Evolutionary conservation across 805 yeast genomes (phyloP), one percentile per base, ranked within the genome.

Genomic region (Clavispora fructus): DNA sequence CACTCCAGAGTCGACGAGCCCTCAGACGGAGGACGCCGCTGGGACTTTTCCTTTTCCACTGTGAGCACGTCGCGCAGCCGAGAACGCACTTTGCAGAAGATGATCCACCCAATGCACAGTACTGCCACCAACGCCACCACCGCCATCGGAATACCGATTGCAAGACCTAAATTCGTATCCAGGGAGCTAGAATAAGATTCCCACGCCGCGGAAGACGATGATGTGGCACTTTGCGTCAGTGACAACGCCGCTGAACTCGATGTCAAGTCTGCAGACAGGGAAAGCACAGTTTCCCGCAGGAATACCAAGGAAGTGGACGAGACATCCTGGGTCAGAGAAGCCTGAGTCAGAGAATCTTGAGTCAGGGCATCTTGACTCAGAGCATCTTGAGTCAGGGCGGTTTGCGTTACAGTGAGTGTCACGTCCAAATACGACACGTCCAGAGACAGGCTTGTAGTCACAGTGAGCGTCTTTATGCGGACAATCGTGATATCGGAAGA

Each of bases 141-240:
- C 14, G 65, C 68, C 41, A 63, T 50, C 27, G 65, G 68, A 42
- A 62, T 56, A 11, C 70, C 71, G 48, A 62, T 63, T 43, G 60
- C 68, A 63, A 55, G 48, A 4, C 70, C 71, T 19, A 67, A 50
- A 13, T 57, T 56, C 27, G 49, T 48, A 25, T 49, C 44, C 14
- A 14, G 16, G 9, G 27, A 28, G 32, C 44, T 38, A 6, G 35
- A 32, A 23, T 32, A 32, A 7, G 35, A 7, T 8, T 32, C 19
- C 35, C 35, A 32, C 19, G 17, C 1, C 19, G 35, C 35, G 3
- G 35, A 32, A 7, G 35, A 6, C 12, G 12, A 5, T 1, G 35
- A 8, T 17, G 7, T 14, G 19, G 19, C 19, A 10, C 35, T 16
- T 2, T 14, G 19, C 19, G 35, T 16, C 35, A 27, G 29, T 27